Evolutionary conservation across 805 yeast genomes (phyloP).

Genomic region (Vanderwaltozyma tropicalis): DNA sequence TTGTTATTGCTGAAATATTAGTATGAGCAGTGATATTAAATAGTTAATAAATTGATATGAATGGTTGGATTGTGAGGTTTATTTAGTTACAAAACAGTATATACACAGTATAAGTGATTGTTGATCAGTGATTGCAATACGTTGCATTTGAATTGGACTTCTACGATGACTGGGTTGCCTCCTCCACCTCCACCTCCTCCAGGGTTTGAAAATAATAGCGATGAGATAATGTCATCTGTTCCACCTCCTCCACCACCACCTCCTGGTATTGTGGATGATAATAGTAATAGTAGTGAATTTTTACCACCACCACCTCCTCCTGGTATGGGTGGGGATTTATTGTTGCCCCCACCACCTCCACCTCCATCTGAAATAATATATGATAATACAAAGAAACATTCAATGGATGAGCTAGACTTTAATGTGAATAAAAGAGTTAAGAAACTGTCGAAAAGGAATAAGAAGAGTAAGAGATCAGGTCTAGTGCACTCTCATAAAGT

Average conservation of each 20-base stretch:
- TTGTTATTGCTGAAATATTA: too few relatives aligned
- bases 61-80: too few relatives aligned
- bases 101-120: too few relatives aligned
- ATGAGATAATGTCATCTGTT: neutral
- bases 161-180: neutral
- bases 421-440: constrained; percentile 5
- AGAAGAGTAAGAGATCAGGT: constrained; percentile 25
- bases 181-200: constrained; percentile 23
- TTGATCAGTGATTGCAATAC: neutral
- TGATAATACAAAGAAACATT: neutral
- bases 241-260: constrained; percentile 25
- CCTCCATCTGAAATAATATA: constrained; percentile 8
- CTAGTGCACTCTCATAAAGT: constrained; percentile 51
- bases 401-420: neutral
- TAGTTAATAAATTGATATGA: too few relatives aligned
- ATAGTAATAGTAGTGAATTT: constrained; percentile 7
- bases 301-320: constrained; percentile 27
- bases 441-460: neutral
- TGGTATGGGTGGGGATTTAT: neutral
- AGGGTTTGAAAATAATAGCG: neutral
- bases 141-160: neutral
- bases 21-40: too few relatives aligned
- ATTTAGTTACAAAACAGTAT: too few relatives aligned
- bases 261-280: constrained; percentile 10
- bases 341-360: constrained; percentile 23